These are phyloP conservation scores for Melocanna baccifera DNA, from an alignment of 176 grass and related monocot genomes.

Conservation along the genomic window DNA sequence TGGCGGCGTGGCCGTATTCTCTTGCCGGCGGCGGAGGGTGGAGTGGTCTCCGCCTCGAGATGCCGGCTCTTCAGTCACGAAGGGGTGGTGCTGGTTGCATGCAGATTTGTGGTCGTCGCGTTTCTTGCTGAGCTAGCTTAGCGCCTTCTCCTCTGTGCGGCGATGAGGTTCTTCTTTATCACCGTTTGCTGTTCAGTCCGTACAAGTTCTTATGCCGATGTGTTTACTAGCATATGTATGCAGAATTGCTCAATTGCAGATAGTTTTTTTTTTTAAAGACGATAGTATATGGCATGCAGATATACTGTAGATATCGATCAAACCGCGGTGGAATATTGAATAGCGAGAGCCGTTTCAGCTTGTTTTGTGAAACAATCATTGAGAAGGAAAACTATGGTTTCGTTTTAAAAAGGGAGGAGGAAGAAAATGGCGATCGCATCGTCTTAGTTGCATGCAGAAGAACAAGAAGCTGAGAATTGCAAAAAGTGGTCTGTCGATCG, in stretches of 20 bases:
- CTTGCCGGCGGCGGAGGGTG: no score
- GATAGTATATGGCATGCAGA: background rate
- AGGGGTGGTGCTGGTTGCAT: no score
- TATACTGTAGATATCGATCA: background rate
- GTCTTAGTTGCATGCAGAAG: background rate
- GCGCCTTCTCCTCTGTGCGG: no score
- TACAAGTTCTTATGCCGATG: background rate
- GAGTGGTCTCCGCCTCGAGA: no score
- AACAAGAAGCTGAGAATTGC: no score
- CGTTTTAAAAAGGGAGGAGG: no score
- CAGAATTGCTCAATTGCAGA: background rate
- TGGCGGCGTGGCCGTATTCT: no score
- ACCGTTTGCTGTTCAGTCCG: background rate
- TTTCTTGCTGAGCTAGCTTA: no score
- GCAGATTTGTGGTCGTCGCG: no score
- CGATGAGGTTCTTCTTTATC: background rate
- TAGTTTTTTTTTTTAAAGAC: background rate
- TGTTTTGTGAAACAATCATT: background rate
- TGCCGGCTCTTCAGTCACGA: no score
- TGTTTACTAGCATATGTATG: background rate
- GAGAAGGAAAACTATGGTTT: background rate
- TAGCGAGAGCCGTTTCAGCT: background rate
- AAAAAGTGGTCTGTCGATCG: no score
- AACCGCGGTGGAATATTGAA: background rate
- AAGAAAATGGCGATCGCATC: background rate